Conservation (phyloP, 2,329 filamentous ascomycete species). For the Ascosphaera apis region DNA sequence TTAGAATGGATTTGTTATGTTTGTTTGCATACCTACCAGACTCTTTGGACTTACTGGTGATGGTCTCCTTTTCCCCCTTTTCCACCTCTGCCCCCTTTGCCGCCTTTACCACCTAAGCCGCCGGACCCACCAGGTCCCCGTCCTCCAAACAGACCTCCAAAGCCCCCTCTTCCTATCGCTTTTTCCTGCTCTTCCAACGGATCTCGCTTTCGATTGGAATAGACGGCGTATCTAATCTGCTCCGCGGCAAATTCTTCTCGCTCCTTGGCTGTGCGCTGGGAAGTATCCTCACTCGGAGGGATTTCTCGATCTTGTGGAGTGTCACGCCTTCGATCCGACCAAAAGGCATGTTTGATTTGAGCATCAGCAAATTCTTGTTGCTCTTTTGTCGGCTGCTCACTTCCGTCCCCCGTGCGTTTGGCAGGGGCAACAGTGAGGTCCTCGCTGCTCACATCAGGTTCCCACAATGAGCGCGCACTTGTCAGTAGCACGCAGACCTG, state of each 20-base stretch:
- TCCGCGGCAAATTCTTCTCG: not conserved
- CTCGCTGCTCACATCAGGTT: not conserved
- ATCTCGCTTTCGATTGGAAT: not conserved
- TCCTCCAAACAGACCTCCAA: not conserved
- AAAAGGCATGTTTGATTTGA: too few relatives aligned
- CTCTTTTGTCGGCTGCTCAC: not conserved
- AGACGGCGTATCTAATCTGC: not conserved
- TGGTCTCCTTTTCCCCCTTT: not conserved
- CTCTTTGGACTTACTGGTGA: constrained; percentile 5
- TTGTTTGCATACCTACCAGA: too few relatives aligned
- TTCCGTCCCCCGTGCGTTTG: not conserved
- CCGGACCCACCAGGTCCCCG: not conserved
- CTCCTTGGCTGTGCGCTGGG: too few relatives aligned
- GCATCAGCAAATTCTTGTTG: not conserved
- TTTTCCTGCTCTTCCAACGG: not conserved
- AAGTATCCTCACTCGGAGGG: too few relatives aligned
- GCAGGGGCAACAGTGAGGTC: not conserved
- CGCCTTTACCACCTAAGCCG: not conserved
- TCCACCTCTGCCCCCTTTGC: too few relatives aligned
- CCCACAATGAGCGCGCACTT: not conserved
- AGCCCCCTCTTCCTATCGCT: not conserved
- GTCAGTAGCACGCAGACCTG: not conserved
- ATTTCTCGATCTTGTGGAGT: too few relatives aligned
- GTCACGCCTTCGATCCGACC: too few relatives aligned
- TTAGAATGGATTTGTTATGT: too few relatives aligned